Base-by-base conservation (phyloP, 495 filamentous ascomycete genomes). In the Penicillium fimorum region DNA sequence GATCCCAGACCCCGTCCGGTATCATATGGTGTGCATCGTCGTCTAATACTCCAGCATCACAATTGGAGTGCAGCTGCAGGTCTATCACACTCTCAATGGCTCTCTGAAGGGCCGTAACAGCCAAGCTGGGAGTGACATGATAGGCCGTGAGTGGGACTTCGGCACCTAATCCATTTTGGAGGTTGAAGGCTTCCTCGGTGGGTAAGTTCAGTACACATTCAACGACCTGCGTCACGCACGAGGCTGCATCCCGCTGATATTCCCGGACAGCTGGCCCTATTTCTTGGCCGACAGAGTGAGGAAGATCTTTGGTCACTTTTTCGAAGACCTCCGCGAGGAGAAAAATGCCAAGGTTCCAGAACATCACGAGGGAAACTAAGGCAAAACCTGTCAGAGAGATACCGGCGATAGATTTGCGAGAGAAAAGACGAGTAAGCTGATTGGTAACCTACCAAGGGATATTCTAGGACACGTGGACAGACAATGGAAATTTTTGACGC, bases 121-220 rank as follows among this genome's bases (percentile, higher is more conserved):
- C 56, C 0, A 69, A 29, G 4, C 56, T 59, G 8, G 66, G 66
- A 1, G 63, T 66, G 25, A 69, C 58, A 45, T 66, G 66, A 29
- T 64, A 64, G 12, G 58, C 62, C 12, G 53, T 58, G n/a, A 64
- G 48, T 3, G 62, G 62, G 17, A 53, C 51, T 22, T 64, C 55
- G 5, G 58, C 40, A 6, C 50, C 20, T 6, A 69, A 27, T 1
- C 66, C 63, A 25, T 64, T 62, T 12, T 57, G 66, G 9, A 66
- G 51, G 38, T 66, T 66, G 38, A 64, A 62, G 1, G 33, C 32
- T 15, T 63, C 63, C 7, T 68, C 60, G 8, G 22, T 32, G 17
- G 62, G 62, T 3, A 64, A 22, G 1, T 27, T 9, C 2, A 53
- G 47, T n/a, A 64, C 47, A 10, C 47, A 48, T 40, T 53, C 47